These are phyloP conservation scores for Albophoma yamanashiensis DNA, from an alignment of 2,329 filamentous ascomycete species.

Conservation along the genomic window DNA sequence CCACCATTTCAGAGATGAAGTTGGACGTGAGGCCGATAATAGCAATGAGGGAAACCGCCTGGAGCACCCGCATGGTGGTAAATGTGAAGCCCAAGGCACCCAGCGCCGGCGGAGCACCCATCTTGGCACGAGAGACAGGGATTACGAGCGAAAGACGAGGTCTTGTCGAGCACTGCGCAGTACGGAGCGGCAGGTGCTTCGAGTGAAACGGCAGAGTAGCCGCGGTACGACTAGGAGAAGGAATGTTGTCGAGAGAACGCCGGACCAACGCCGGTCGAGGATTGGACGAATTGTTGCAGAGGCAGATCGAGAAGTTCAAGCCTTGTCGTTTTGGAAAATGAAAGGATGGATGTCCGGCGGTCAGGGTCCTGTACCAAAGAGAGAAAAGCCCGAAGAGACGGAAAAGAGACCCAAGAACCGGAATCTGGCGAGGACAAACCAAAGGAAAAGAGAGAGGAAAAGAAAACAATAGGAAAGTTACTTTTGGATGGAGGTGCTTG, in stretches of 20 bases:
- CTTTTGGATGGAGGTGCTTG: conserved; percentile 3
- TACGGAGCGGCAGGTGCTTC: conserved; percentile 29
- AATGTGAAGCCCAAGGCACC: conserved; percentile 73
- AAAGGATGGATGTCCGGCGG: not conserved
- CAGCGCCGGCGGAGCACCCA: conserved; percentile 40
- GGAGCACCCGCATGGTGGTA: conserved; percentile 59
- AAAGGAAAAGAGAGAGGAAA: conserved; percentile 1
- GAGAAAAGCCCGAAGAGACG: conserved; percentile 8
- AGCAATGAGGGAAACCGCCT: conserved; percentile 60
- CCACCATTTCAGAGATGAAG: conserved; percentile 69
- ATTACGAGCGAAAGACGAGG: conserved; percentile 34
- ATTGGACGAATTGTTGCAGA: not conserved
- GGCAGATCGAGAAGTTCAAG: not conserved
- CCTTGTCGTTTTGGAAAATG: not conserved
- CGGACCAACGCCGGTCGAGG: conserved; percentile 1
- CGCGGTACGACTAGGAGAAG: conserved; percentile 16
- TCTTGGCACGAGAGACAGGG: conserved; percentile 20
- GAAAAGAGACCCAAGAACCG: conserved; percentile 12
- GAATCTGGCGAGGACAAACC: conserved; percentile 10
- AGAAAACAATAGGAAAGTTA: not conserved
- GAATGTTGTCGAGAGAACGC: conserved; percentile 18
- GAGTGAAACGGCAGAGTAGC: conserved; percentile 27
- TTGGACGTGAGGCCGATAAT: conserved; percentile 74
- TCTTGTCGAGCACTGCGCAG: conserved; percentile 23
- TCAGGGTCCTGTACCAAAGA: conserved; percentile 3